Percentiles rank a stretch among this genome's conserved stretches.
Evolutionary conservation across 345 rosid species (phyloP).

Genomic region (Linum lewisii): DNA sequence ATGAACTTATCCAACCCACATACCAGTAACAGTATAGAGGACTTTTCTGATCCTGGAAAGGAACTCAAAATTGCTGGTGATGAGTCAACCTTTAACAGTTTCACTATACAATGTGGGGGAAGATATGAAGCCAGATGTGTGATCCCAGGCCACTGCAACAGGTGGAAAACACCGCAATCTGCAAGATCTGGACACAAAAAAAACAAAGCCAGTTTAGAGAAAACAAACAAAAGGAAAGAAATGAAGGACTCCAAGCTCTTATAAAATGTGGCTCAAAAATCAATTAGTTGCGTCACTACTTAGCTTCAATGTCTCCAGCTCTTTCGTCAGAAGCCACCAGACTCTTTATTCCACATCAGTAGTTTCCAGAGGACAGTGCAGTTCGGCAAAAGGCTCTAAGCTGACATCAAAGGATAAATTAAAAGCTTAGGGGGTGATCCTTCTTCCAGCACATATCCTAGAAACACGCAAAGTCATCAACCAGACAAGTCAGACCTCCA

Average conservation of each 20-base stretch:
- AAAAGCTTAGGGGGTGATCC: slow-evolving; percentile 85
- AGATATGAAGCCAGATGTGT: slow-evolving; percentile 63
- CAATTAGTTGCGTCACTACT: slow-evolving; percentile 43
- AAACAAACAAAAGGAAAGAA: slow-evolving; percentile 5
- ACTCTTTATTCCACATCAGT: slow-evolving; percentile 76
- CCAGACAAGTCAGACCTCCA: slow-evolving; percentile 17
- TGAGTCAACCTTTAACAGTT: slow-evolving; percentile 65
- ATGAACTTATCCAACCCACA: slow-evolving; percentile 11
- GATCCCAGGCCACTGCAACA: slow-evolving; percentile 94
- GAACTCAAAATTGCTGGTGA: slow-evolving; percentile 78
- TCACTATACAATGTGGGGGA: slow-evolving; percentile 62
- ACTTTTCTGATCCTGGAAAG: slow-evolving; percentile 53
- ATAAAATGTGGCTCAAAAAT: background rate
- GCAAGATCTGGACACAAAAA: slow-evolving; percentile 69
- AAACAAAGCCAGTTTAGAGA: slow-evolving; percentile 15
- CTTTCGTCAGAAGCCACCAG: slow-evolving; percentile 68
- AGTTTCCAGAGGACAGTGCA: slow-evolving; percentile 58
- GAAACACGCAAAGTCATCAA: slow-evolving; percentile 19
- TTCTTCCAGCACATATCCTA: slow-evolving; percentile 76
- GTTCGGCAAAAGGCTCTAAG: slow-evolving; percentile 83
- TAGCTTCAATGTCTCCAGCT: slow-evolving; percentile 55
- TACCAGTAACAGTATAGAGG: slow-evolving; percentile 72
- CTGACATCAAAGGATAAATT: slow-evolving; percentile 69
- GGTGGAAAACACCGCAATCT: slow-evolving; percentile 98
- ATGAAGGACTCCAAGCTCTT: no score